These are phyloP conservation scores for Purpureocillium lavendulum DNA, from an alignment of 2,329 filamentous ascomycete species.

Conservation along the genomic window DNA sequence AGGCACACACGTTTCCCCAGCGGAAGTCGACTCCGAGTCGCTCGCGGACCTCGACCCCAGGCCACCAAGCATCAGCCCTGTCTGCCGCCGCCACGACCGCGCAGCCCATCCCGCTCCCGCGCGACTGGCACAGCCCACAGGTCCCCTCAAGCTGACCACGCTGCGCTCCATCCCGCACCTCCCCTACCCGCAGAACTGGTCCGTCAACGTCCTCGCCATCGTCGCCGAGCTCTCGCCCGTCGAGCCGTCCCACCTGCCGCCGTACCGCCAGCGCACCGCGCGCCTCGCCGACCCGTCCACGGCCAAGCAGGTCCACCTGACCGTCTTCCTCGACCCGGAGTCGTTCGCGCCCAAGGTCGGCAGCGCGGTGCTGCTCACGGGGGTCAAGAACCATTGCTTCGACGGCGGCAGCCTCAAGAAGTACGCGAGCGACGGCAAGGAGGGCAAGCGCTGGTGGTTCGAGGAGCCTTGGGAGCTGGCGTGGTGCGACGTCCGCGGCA, in stretches of 20 bases:
- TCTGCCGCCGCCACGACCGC: slow-evolving; percentile 1
- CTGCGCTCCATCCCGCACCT: slow-evolving; percentile 41
- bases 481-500: slow-evolving; percentile 41
- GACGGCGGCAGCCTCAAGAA: slow-evolving; percentile 39
- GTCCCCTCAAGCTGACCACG: slow-evolving; percentile 43
- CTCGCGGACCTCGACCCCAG: too few species aligned
- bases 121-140: slow-evolving; percentile 30
- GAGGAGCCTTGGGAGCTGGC: slow-evolving; percentile 34
- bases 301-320: slow-evolving; percentile 41
- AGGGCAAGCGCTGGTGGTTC: slow-evolving; percentile 41
- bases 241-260: slow-evolving; percentile 39
- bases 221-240: slow-evolving; percentile 36
- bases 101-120: slow-evolving; percentile 24
- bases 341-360: slow-evolving; percentile 37
- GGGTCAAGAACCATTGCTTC: slow-evolving; percentile 50
- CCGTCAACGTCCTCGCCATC: slow-evolving; percentile 45
- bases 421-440: slow-evolving; percentile 28
- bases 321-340: slow-evolving; percentile 45
- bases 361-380: slow-evolving; percentile 40
- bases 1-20: slow-evolving; percentile 23
- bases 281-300: slow-evolving; percentile 44
- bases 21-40: too few species aligned
- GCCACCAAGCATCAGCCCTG: too few species aligned
- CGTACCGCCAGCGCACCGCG: slow-evolving; percentile 42
- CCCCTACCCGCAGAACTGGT: slow-evolving; percentile 51